Percentiles rank a stretch among this genome's conserved stretches.
Evolutionary conservation across 257 asterid genomes (phyloP).

Genomic region (Ilex aquifolium): DNA sequence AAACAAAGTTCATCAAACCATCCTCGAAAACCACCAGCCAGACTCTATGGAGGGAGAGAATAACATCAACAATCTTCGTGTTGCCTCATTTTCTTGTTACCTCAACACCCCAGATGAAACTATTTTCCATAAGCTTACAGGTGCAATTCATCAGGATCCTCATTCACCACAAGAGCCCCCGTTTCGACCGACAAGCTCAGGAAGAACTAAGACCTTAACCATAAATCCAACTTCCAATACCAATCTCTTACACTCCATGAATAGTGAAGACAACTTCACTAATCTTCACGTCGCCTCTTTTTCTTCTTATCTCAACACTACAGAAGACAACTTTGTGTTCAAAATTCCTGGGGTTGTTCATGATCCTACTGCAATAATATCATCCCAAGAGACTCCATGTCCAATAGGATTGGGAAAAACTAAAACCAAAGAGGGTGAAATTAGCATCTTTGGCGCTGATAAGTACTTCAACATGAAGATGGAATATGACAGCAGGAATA

Average conservation of each 20-base stretch:
- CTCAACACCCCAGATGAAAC: conserved; percentile 52
- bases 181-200: conserved; percentile 19
- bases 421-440: conserved; percentile 32
- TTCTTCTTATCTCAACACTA: conserved; percentile 24
- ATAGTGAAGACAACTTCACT: conserved; percentile 7
- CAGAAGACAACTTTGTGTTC: conserved; percentile 38
- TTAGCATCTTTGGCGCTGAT: conserved; percentile 72
- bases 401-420: conserved; percentile 11
- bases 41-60: conserved; percentile 51
- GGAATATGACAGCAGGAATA: conserved; percentile 17
- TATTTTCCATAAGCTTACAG: conserved; percentile 28
- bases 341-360: conserved; percentile 32
- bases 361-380: conserved; percentile 42
- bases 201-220: conserved; percentile 15
- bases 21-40: not conserved
- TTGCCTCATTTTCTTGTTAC: conserved; percentile 79
- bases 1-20: not conserved
- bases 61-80: conserved; percentile 41
- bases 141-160: conserved; percentile 30
- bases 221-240: conserved; percentile 20
- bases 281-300: conserved; percentile 34
- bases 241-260: not conserved
- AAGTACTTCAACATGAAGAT: conserved; percentile 71
- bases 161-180: conserved; percentile 11
- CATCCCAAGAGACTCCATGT: conserved; percentile 23